Percentiles rank a stretch among this genome's conserved stretches.
Evolutionary conservation across 164 flowering plant genomes (phyloP).

Genomic region (Magnolia changhungtana): DNA sequence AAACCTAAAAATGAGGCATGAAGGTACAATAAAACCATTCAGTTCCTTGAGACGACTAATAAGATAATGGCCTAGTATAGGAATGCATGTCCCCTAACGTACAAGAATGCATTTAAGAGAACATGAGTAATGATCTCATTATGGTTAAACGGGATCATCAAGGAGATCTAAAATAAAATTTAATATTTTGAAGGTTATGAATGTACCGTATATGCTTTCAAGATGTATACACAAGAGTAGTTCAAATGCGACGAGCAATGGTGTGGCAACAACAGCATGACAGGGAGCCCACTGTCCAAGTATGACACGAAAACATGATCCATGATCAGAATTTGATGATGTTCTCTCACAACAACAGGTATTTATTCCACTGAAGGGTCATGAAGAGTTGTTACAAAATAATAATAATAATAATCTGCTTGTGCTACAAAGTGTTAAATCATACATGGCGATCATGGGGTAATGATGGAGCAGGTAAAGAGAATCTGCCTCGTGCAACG

Average conservation of each 20-base stretch:
- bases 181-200: background rate
- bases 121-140: background rate
- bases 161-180: background rate
- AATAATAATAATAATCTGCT: background rate
- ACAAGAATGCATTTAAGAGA: background rate
- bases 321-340: conserved; percentile 1
- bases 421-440: background rate
- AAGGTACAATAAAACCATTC: background rate
- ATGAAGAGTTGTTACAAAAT: background rate
- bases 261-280: conserved; percentile 81
- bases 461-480: conserved; percentile 82
- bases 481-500: conserved; percentile 89
- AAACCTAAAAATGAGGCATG: conserved; percentile 2
- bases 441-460: conserved; percentile 90
- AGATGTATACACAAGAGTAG: conserved; percentile 87
- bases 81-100: background rate
- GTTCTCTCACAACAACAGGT: background rate
- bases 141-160: background rate
- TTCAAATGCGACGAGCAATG: conserved; percentile 84
- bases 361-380: background rate
- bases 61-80: too few species aligned
- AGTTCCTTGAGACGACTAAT: too few species aligned
- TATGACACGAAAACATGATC: conserved; percentile 15
- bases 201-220: conserved; percentile 69
- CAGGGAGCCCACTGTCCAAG: conserved; percentile 93